These are phyloP conservation scores for Goffeauzyma gilvescens DNA, from an alignment of 768 basidiomycete species.

Conservation along the genomic window DNA sequence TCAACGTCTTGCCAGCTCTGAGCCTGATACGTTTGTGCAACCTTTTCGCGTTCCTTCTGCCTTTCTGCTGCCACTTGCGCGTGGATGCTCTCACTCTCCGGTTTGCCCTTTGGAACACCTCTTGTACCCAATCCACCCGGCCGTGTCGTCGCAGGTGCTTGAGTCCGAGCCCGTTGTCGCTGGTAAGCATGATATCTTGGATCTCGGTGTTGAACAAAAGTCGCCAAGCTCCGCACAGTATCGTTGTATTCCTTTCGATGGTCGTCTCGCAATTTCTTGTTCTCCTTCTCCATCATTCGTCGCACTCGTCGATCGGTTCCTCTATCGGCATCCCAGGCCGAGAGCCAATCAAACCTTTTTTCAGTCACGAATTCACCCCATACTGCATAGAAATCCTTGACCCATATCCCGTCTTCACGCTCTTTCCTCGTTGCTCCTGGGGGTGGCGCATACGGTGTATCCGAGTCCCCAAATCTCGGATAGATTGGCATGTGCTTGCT, in stretches of 20 bases:
- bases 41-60: slow-evolving; percentile 27
- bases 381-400: slow-evolving; percentile 56
- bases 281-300: slow-evolving; percentile 86
- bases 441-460: slow-evolving; percentile 48
- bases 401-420: slow-evolving; percentile 38
- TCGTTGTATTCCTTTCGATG: slow-evolving; percentile 83
- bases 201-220: slow-evolving; percentile 49
- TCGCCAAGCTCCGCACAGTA: slow-evolving; percentile 39
- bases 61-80: slow-evolving; percentile 25
- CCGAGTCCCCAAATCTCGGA: slow-evolving; percentile 64
- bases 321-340: slow-evolving; percentile 61
- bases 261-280: slow-evolving; percentile 75
- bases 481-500: slow-evolving; percentile 35
- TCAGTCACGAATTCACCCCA: slow-evolving; percentile 74
- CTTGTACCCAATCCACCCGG: slow-evolving; percentile 8
- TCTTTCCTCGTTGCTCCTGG: slow-evolving; percentile 24
- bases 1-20: slow-evolving; percentile 72
- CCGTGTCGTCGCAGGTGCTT: slow-evolving; percentile 10
- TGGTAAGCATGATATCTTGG: slow-evolving; percentile 45
- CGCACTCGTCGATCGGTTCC: slow-evolving; percentile 72
- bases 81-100: slow-evolving; percentile 29
- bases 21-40: slow-evolving; percentile 43
- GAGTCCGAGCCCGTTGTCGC: slow-evolving; percentile 11
- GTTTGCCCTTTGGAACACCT: slow-evolving; percentile 36
- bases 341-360: slow-evolving; percentile 77